These are phyloP conservation scores for Castanea sativa DNA, from an alignment of 306 rosid genomes.

Conservation along the genomic window DNA sequence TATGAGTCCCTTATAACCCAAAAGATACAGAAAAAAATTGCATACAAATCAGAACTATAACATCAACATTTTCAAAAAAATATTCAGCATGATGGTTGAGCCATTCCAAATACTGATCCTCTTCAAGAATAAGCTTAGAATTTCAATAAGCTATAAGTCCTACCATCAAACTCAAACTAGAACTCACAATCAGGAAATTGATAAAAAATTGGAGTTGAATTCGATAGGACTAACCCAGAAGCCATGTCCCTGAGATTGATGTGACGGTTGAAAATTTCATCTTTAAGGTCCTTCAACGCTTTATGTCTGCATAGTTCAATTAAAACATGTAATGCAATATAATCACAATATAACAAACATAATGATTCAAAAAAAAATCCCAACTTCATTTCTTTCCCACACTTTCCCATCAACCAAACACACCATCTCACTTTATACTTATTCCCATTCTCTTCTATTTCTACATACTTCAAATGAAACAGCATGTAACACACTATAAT, in stretches of 20 bases:
- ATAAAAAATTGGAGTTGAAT: constrained; percentile 1
- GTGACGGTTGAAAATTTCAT: constrained; percentile 71
- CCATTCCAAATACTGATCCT: background rate
- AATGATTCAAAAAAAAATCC: background rate
- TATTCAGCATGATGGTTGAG: constrained; percentile 1
- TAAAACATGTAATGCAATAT: background rate
- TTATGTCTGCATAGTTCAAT: constrained; percentile 56
- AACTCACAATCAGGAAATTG: constrained; percentile 7
- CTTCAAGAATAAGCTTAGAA: constrained; percentile 6
- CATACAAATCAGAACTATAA: background rate
- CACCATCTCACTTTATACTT: background rate
- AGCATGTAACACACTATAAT: no score
- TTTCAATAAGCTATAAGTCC: background rate
- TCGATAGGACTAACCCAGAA: constrained; percentile 75
- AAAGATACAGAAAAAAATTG: constrained; percentile 1
- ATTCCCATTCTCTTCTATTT: background rate
- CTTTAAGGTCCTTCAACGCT: constrained; percentile 72
- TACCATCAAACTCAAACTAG: background rate
- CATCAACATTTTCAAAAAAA: constrained; percentile 12
- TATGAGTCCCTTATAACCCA: background rate
- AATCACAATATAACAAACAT: no score
- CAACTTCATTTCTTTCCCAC: background rate
- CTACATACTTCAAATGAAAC: no score
- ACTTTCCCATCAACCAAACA: background rate
- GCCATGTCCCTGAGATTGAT: constrained; percentile 68